phyloP scores from a whole-genome alignment of 345 rosid genomes.

The Eucalyptus pauciflora region DNA sequence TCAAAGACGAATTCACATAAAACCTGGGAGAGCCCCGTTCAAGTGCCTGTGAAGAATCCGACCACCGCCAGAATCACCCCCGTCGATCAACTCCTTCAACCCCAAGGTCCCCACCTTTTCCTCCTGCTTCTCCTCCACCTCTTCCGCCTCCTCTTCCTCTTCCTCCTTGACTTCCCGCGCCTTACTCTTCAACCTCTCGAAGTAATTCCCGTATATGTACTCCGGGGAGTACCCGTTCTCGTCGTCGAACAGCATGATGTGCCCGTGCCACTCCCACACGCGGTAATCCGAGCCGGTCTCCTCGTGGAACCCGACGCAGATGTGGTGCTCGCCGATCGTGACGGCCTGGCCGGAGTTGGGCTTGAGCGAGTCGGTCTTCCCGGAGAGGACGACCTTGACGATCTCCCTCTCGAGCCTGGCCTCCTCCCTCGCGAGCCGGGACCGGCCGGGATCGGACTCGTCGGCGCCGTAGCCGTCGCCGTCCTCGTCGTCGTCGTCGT shows the following conservation, averaged over 20 bases:
- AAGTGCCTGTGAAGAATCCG: slow-evolving; percentile 84
- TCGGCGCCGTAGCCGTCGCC: slow-evolving; percentile 27
- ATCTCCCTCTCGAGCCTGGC: slow-evolving; percentile 79
- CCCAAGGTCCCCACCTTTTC: slow-evolving; percentile 56
- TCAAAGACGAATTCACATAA: background rate
- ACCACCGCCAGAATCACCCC: slow-evolving; percentile 34
- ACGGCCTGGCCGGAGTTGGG: slow-evolving; percentile 96
- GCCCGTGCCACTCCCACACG: slow-evolving; percentile 99
- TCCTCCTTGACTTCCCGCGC: slow-evolving; percentile 16
- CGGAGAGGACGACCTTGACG: slow-evolving; percentile 57
- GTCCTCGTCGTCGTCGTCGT: background rate
- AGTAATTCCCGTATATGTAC: slow-evolving; percentile 95
- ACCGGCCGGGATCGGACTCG: slow-evolving; percentile 2
- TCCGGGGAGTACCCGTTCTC: slow-evolving; percentile 79
- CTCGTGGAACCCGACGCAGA: slow-evolving; percentile 80
- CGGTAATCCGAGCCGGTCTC: slow-evolving; percentile 81
- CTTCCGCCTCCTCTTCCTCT: slow-evolving; percentile 15
- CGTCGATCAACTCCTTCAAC: slow-evolving; percentile 76
- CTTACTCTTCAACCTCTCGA: slow-evolving; percentile 58
- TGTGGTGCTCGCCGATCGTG: slow-evolving; percentile 76
- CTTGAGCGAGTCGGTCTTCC: slow-evolving; percentile 59
- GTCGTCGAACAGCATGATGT: slow-evolving; percentile 86
- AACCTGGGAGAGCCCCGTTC: slow-evolving; percentile 53
- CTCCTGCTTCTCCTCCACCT: slow-evolving; percentile 33
- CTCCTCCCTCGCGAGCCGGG: slow-evolving; percentile 68